Conservation (phyloP, 2,329 filamentous ascomycete genomes). For the Penicillium sp. region DNA sequence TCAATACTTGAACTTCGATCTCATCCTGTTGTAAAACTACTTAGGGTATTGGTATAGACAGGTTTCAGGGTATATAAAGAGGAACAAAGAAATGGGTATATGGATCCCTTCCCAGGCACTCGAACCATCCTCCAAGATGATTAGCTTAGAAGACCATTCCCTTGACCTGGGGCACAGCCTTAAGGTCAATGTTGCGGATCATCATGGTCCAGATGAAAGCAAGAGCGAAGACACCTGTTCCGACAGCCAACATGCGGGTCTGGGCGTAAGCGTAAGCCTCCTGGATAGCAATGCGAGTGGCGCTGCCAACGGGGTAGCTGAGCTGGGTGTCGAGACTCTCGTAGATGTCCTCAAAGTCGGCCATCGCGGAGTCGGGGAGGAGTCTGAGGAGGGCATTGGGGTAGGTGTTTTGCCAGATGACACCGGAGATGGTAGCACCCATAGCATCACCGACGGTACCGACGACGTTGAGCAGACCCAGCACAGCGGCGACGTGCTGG, state of each 20-base stretch:
- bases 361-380: conserved; percentile 38
- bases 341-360: conserved; percentile 17
- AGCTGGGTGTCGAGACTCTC: conserved; percentile 15
- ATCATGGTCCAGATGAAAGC: conserved; percentile 48
- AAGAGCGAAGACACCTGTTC: conserved; percentile 46
- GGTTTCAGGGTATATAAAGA: neutral
- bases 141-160: conserved; percentile 51
- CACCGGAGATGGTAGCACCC: conserved; percentile 57
- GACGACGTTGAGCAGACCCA: conserved; percentile 59
- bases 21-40: neutral
- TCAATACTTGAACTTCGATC: neutral
- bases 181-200: conserved; percentile 54
- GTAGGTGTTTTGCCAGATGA: conserved; percentile 64
- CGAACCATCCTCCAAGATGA: neutral
- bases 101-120: neutral
- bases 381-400: conserved; percentile 46
- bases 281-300: conserved; percentile 58
- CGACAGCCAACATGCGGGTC: conserved; percentile 55
- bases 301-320: conserved; percentile 43
- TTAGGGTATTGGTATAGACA: neutral
- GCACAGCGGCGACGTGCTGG: conserved; percentile 56
- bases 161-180: conserved; percentile 49
- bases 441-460: conserved; percentile 57
- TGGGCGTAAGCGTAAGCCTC: conserved; percentile 60
- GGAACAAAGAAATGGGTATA: neutral